A percentile compares a stretch with the other conserved stretches of the same genome.
These are phyloP conservation scores for Phytopythium chamaehyphon DNA, from an alignment of 352 stramenopile genomes.

Conservation along the genomic window DNA sequence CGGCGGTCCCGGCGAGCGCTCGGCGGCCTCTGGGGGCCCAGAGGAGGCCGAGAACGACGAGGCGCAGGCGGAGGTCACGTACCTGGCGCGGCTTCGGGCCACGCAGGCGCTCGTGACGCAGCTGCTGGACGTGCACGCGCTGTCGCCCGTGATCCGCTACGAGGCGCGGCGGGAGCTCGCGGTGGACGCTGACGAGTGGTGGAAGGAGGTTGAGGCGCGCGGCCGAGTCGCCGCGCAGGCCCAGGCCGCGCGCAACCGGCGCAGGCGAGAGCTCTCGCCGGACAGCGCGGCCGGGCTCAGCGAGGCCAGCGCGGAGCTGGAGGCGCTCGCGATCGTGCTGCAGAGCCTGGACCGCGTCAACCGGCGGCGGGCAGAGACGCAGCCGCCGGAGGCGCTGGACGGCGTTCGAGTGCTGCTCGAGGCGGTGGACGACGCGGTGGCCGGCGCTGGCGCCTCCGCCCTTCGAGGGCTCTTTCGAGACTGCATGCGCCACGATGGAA, in stretches of 20 bases:
- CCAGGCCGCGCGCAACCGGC: neutral
- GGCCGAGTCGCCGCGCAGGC: constrained; percentile 15
- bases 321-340: constrained; percentile 13
- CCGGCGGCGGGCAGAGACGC: neutral
- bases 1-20: neutral
- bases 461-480: constrained; percentile 4
- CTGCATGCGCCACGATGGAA: neutral
- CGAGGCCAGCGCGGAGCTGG: constrained; percentile 1
- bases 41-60: neutral
- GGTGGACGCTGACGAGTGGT: constrained; percentile 39
- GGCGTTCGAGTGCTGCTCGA: constrained; percentile 4
- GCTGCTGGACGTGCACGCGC: constrained; percentile 32
- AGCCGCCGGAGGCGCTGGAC: neutral
- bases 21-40: too few species aligned
- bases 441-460: constrained; percentile 9
- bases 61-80: constrained; percentile 5
- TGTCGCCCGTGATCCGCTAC: constrained; percentile 35
- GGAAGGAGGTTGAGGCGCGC: constrained; percentile 31
- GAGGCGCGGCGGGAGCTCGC: constrained; percentile 16
- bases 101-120: constrained; percentile 26
- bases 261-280: neutral
- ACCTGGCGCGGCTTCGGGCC: constrained; percentile 23
- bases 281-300: neutral
- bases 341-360: constrained; percentile 18
- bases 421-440: constrained; percentile 24